Conservation (phyloP, 148 eudicot genomes). For the Dianthus caryophyllus region DNA sequence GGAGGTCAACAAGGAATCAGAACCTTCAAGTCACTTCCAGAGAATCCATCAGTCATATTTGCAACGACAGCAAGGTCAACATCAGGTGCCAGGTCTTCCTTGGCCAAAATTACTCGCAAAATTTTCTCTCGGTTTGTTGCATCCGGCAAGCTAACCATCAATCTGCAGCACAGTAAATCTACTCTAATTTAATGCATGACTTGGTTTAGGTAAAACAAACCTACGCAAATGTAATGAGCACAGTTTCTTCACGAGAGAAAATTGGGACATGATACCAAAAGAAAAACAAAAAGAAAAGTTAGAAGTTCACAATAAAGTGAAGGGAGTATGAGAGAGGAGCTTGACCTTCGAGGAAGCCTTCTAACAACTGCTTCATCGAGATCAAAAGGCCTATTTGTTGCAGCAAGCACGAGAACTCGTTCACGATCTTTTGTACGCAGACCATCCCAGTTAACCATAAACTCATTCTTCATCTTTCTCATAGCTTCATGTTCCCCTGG, state of each 20-base stretch:
- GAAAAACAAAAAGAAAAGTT: no score
- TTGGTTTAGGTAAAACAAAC: no score
- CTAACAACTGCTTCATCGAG: conserved; percentile 95
- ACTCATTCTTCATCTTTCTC: conserved; percentile 98
- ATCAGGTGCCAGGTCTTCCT: conserved; percentile 71
- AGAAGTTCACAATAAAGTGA: no score
- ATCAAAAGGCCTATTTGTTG: conserved; percentile 95
- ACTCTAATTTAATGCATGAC: no score
- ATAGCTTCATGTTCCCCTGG: conserved; percentile 98
- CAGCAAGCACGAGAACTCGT: conserved; percentile 88
- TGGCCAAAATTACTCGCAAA: conserved; percentile 69
- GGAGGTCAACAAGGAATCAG: background rate
- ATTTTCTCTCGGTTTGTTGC: conserved; percentile 74
- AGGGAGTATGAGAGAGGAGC: background rate
- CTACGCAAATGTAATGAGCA: no score
- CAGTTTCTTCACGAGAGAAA: no score
- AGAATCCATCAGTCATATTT: conserved; percentile 80
- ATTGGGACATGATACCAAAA: no score
- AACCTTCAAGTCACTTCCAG: conserved; percentile 98
- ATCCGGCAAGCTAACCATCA: conserved; percentile 94
- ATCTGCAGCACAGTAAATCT: conserved; percentile 66
- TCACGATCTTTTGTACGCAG: conserved; percentile 89
- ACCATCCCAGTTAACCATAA: conserved; percentile 98
- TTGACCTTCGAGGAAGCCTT: conserved; percentile 84
- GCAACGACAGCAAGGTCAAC: conserved; percentile 70